Conservation (phyloP, 805 yeast species). For the Candida vartiovaarae region DNA sequence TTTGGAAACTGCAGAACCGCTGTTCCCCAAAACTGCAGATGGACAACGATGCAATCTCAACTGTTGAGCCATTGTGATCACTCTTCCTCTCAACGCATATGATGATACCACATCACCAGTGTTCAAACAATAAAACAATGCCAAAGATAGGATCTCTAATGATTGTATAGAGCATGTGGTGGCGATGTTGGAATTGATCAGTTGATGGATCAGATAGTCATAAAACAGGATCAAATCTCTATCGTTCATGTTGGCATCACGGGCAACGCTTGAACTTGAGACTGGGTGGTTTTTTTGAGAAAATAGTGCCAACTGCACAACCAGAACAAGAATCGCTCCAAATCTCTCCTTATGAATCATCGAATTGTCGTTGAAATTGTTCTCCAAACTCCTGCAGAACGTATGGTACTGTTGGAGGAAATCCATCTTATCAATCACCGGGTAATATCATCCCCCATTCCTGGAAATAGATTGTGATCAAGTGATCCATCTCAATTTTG, state of each 20-base stretch:
- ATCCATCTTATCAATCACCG: conserved; percentile 56
- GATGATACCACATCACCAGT: conserved; percentile 69
- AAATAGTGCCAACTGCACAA: conserved; percentile 41
- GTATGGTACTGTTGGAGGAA: conserved; percentile 54
- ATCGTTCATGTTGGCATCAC: not conserved
- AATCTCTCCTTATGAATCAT: conserved; percentile 44
- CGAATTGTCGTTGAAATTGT: conserved; percentile 32
- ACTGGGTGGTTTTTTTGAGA: conserved; percentile 4
- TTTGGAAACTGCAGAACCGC: conserved; percentile 56
- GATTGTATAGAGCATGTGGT: conserved; percentile 58
- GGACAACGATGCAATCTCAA: conserved; percentile 82
- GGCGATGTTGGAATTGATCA: conserved; percentile 54
- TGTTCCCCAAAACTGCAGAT: conserved; percentile 64
- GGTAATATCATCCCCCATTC: conserved; percentile 75
- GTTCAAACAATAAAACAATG: conserved; percentile 63
- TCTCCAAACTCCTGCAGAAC: conserved; percentile 40
- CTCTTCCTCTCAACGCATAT: conserved; percentile 69
- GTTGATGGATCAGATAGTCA: conserved; percentile 54
- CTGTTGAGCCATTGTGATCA: conserved; percentile 79
- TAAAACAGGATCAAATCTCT: conserved; percentile 37
- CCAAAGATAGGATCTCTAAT: conserved; percentile 60
- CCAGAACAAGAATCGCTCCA: conserved; percentile 43
- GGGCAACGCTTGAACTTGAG: not conserved
- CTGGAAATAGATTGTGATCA: conserved; percentile 61
- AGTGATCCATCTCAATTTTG: conserved; percentile 56